These are phyloP conservation scores for Termitomyces sp. DNA, from an alignment of 768 basidiomycete species.

Conservation along the genomic window DNA sequence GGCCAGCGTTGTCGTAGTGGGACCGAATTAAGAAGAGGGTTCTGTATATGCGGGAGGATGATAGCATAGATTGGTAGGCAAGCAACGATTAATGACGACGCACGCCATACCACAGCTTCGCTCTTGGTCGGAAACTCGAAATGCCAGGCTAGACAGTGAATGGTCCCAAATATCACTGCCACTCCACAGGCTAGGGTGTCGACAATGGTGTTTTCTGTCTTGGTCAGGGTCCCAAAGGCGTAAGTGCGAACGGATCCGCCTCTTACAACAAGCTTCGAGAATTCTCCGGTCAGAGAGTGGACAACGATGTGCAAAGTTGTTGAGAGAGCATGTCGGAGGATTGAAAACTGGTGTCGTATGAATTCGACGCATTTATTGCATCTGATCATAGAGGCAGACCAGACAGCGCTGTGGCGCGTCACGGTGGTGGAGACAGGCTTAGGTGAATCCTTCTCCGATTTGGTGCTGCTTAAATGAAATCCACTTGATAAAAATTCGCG, in stretches of 20 bases:
- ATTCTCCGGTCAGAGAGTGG: neutral
- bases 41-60: neutral
- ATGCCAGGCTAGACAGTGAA: neutral
- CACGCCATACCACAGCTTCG: too few relatives aligned
- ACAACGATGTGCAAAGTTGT: neutral
- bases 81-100: conserved; percentile 6
- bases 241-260: neutral
- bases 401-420: too few relatives aligned
- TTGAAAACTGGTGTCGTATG: neutral
- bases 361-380: neutral
- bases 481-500: neutral
- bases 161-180: neutral
- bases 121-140: neutral
- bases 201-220: neutral
- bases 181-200: neutral
- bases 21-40: neutral
- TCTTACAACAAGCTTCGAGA: neutral
- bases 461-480: neutral
- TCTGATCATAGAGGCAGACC: neutral
- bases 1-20: too few relatives aligned
- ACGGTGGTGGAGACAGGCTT: too few relatives aligned
- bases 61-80: neutral
- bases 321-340: neutral
- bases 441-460: neutral
- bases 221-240: neutral